Conservation (phyloP, 169 alveolate genomes). For the Blepharisma undulans region DNA sequence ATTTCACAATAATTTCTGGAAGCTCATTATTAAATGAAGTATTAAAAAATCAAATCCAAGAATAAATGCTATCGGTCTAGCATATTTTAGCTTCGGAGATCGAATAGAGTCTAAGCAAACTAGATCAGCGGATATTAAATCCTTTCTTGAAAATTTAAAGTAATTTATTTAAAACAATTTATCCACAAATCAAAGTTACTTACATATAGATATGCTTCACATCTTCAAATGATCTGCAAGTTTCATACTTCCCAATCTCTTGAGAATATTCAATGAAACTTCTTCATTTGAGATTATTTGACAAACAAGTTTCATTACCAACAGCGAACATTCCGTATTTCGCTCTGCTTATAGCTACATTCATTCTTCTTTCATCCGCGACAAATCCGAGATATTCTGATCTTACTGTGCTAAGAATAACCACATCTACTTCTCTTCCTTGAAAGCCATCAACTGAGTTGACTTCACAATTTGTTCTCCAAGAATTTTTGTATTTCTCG, state of each 20-base stretch:
- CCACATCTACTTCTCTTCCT: slow-evolving; percentile 96
- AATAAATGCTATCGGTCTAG: no score
- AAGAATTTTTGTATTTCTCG: slow-evolving; percentile 59
- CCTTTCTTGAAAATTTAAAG: no score
- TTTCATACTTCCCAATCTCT: slow-evolving; percentile 59
- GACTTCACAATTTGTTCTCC: slow-evolving; percentile 82
- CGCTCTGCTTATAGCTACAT: slow-evolving; percentile 87
- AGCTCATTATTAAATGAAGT: no score
- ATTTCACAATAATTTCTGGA: no score
- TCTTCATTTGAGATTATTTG: slow-evolving; percentile 83
- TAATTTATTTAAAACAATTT: no score
- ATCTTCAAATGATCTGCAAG: no score
- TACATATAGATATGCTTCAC: no score
- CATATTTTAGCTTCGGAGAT: no score
- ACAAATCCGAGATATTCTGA: slow-evolving; percentile 86
- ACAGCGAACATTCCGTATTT: slow-evolving; percentile 69
- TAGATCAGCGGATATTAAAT: no score
- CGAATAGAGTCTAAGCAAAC: no score
- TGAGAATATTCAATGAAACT: slow-evolving; percentile 87
- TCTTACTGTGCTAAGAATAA: slow-evolving; percentile 95
- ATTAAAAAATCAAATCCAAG: no score
- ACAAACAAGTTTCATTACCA: slow-evolving; percentile 70
- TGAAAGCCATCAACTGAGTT: slow-evolving; percentile 99
- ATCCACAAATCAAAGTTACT: no score
- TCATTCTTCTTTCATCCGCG: slow-evolving; percentile 86